phyloP scores from a whole-genome alignment of 129 eudicot species.

The Heracleum sosnowskyi region DNA sequence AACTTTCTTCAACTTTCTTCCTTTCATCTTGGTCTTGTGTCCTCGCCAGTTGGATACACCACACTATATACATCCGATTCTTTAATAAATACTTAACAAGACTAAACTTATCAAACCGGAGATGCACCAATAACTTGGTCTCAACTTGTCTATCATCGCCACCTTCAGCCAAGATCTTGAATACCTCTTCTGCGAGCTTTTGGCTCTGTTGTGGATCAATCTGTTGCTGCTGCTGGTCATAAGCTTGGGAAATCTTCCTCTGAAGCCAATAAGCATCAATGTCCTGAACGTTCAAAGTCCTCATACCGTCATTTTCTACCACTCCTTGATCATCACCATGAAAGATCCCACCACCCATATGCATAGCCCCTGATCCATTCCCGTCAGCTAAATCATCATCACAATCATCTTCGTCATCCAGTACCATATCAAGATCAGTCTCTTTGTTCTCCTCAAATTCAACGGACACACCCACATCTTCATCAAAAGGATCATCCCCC shows the following conservation, averaged over 20 bases:
- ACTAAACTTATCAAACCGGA: conserved; percentile 70
- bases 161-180: conserved; percentile 72
- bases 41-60: conserved; percentile 93
- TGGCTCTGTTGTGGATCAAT: conserved; percentile 94
- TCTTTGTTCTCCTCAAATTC: conserved; percentile 91
- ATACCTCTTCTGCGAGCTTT: conserved; percentile 86
- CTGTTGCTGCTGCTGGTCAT: conserved; percentile 62
- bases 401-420: conserved; percentile 53
- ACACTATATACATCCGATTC: conserved; percentile 79
- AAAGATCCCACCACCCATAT: conserved; percentile 69
- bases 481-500: conserved; percentile 60
- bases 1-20: conserved; percentile 57
- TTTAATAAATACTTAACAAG: conserved; percentile 69
- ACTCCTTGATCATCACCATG: conserved; percentile 53
- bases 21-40: conserved; percentile 85
- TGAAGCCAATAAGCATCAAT: conserved; percentile 99
- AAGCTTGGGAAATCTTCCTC: conserved; percentile 86
- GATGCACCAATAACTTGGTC: conserved; percentile 61
- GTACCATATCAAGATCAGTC: conserved; percentile 72
- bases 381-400: conserved; percentile 65
- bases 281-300: conserved; percentile 80
- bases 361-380: conserved; percentile 64
- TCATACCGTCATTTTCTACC: conserved; percentile 77
- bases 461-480: conserved; percentile 87
- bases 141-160: conserved; percentile 82